phyloP scores from a whole-genome alignment of 768 basidiomycete species.

The Hygrophoropsis aurantiaca region DNA sequence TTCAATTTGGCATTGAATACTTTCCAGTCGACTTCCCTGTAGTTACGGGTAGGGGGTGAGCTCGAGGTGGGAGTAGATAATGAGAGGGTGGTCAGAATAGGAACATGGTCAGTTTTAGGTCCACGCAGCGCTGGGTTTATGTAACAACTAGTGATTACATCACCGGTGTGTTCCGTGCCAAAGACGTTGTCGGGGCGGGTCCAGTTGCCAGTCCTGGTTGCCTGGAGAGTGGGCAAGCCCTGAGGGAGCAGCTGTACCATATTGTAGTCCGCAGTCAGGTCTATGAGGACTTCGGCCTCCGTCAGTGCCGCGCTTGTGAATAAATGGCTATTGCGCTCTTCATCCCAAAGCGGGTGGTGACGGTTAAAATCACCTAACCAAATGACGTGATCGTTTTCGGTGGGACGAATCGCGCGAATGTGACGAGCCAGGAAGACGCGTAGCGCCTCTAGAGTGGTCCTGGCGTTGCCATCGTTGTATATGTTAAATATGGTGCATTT shows the following conservation, averaged over 20 bases:
- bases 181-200: constrained; percentile 11
- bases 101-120: constrained; percentile 11
- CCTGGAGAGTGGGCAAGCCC: constrained; percentile 34
- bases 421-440: constrained; percentile 1
- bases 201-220: constrained; percentile 27
- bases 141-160: neutral
- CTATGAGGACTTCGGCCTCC: constrained; percentile 16
- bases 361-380: constrained; percentile 41
- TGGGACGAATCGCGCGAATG: neutral
- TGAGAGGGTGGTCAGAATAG: neutral
- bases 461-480: constrained; percentile 34
- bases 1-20: neutral
- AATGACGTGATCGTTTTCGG: constrained; percentile 15
- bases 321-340: constrained; percentile 23
- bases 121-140: accelerated
- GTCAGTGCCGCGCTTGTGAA: constrained; percentile 13
- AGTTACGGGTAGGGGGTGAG: neutral
- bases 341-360: constrained; percentile 42
- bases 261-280: constrained; percentile 17
- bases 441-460: constrained; percentile 14
- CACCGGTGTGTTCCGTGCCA: neutral
- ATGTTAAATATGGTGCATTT: constrained; percentile 35
- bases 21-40: constrained; percentile 7
- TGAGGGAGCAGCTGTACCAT: constrained; percentile 36
- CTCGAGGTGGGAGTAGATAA: neutral